phyloP scores from a whole-genome alignment of 257 asterid species.

The Solanum etuberosum region DNA sequence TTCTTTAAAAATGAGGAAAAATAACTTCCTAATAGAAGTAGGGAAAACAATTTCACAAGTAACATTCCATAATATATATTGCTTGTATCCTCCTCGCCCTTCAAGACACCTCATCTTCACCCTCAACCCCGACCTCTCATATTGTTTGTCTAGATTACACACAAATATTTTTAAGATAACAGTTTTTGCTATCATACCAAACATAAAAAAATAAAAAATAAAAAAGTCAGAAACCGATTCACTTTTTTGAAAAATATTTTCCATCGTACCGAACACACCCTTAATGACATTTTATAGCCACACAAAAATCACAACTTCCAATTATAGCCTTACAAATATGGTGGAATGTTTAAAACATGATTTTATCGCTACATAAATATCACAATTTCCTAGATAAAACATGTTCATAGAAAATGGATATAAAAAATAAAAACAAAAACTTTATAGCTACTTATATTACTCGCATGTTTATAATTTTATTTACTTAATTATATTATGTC shows the following conservation, averaged over 20 bases:
- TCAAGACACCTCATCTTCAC: background rate
- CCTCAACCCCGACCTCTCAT: background rate
- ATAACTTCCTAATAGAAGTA: background rate
- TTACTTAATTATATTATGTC: background rate
- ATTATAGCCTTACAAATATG: background rate
- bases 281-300: background rate
- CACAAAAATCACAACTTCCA: background rate
- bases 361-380: background rate
- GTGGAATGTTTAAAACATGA: background rate
- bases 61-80: background rate
- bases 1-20: background rate
- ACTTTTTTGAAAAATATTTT: background rate
- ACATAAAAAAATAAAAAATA: too few species aligned
- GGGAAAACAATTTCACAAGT: background rate
- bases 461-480: background rate
- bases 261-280: background rate
- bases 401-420: background rate
- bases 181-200: background rate
- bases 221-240: rapidly evolving
- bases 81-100: background rate
- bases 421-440: rapidly evolving
- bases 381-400: background rate
- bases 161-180: background rate
- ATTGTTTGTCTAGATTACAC: background rate
- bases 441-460: background rate